phyloP scores from a whole-genome alignment of 495 filamentous ascomycete species.

The Xylaria telfairii region DNA sequence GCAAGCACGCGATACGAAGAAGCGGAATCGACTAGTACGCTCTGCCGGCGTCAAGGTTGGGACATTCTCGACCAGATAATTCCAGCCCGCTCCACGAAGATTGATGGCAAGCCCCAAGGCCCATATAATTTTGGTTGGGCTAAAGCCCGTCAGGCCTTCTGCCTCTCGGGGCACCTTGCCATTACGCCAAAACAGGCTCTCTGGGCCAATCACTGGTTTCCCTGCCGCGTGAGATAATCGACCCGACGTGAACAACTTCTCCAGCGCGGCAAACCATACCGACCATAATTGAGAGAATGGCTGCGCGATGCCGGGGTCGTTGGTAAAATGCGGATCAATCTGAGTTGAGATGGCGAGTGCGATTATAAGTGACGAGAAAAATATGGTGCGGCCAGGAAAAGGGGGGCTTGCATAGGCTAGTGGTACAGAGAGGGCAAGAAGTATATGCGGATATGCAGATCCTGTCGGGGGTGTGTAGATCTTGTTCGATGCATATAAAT shows the following conservation, averaged over 20 bases:
- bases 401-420: not conserved
- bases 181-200: not conserved
- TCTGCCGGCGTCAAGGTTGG: not conserved
- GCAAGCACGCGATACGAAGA: not conserved
- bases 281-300: not conserved
- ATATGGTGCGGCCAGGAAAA: not conserved
- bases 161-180: not conserved
- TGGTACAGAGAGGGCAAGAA: not conserved
- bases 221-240: not conserved
- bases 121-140: not conserved
- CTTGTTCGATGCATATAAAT: not conserved
- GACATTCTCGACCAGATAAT: not conserved
- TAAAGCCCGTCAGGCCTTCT: not conserved
- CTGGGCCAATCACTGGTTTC: not conserved
- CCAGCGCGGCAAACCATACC: not conserved
- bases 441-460: not conserved
- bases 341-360: not conserved
- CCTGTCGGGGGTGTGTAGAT: not conserved
- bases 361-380: not conserved
- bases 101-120: not conserved
- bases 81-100: not conserved
- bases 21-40: not conserved
- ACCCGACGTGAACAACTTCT: not conserved
- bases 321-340: not conserved
- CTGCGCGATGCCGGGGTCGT: not conserved